phyloP scores from a whole-genome alignment of 805 yeast genomes.

The Phaffomyces antillensis region DNA sequence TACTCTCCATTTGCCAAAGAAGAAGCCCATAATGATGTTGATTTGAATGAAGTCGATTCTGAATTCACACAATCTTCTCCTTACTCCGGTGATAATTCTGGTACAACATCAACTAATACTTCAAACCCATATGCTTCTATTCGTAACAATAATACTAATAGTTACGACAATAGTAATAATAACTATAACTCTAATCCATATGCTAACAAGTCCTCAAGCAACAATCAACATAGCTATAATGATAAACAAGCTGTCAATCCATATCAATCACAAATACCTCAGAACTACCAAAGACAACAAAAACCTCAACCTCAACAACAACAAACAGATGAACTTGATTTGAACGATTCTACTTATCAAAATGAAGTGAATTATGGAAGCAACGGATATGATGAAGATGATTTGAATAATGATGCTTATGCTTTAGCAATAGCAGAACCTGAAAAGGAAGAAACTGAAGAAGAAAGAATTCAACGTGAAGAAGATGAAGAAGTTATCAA shows the following conservation, averaged over 20 bases:
- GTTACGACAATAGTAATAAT: too few relatives aligned
- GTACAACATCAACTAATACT: too few relatives aligned
- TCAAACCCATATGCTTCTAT: not conserved
- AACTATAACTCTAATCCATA: slow-evolving; percentile 10
- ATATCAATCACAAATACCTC: not conserved
- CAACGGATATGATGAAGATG: slow-evolving; percentile 1
- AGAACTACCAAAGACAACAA: slow-evolving; percentile 1
- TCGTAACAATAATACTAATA: not conserved
- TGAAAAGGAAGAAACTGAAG: slow-evolving; percentile 17
- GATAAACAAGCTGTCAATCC: slow-evolving; percentile 1
- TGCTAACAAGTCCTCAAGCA: slow-evolving; percentile 1
- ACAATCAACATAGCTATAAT: not conserved
- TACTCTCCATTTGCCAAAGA: slow-evolving; percentile 34
- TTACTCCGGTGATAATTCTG: not conserved
- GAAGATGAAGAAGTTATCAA: slow-evolving; percentile 89
- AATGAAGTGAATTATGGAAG: slow-evolving; percentile 8
- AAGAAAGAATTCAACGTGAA: slow-evolving; percentile 33
- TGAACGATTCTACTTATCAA: slow-evolving; percentile 3
- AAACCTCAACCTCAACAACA: slow-evolving; percentile 1
- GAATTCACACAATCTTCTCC: not conserved
- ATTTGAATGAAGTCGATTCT: not conserved
- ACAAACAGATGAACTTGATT: not conserved
- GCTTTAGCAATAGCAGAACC: slow-evolving; percentile 21
- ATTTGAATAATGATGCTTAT: slow-evolving; percentile 13
- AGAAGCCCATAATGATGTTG: slow-evolving; percentile 22